Evolutionary conservation across 768 basidiomycete species (phyloP), one percentile per base, ranked within the genome.

Genomic region (Dioszegia aurantiaca): DNA sequence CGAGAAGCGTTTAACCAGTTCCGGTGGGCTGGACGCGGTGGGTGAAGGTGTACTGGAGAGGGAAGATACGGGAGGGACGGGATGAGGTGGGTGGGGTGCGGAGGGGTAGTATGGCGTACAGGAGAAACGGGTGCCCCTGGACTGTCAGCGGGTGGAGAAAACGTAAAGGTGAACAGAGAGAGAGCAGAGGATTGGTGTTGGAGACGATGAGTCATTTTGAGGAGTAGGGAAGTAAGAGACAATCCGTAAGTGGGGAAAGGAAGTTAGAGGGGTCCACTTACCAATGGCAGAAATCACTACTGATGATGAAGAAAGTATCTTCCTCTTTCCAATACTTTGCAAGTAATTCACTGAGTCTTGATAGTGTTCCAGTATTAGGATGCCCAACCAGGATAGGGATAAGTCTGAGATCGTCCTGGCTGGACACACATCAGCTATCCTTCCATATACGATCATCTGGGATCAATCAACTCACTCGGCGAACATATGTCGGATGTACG

Each of bases 281-380:
- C 93, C 95, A 99, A 75, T 99, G 95, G 72, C 95, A 98, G 74
- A 99, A 99, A 76, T 99, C 95, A 58, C 88, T 90, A 4, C 93
- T 97, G 51, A 95, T 82, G 42, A 98, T 86, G 68, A 86, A 91
- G 60, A 98, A 81, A 0, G 91, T 97, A 59, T 87, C 85, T 1
- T 86, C 83, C 60, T 85, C 79, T 2, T 82, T 81, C 51, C 97
- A 82, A 76, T 89, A 93, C 0, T 88, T 87, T 0, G 88, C 89
- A 1, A 99, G 80, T 10, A 92, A 76, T 1, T 75, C 62, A 26
- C 78, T 79, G 69, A 97, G 89, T 28, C 80, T 79, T 2, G 80
- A 76, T 44, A 82, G 78, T 31, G 81, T 80, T 59, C 90, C 84
- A 5, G 85, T 81, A 28, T 61, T 55, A 2, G 71, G 67, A 39